Evolutionary conservation across 345 rosid species (phyloP), one percentile per base, ranked within the genome.

Genomic region (Populus euphratica): DNA sequence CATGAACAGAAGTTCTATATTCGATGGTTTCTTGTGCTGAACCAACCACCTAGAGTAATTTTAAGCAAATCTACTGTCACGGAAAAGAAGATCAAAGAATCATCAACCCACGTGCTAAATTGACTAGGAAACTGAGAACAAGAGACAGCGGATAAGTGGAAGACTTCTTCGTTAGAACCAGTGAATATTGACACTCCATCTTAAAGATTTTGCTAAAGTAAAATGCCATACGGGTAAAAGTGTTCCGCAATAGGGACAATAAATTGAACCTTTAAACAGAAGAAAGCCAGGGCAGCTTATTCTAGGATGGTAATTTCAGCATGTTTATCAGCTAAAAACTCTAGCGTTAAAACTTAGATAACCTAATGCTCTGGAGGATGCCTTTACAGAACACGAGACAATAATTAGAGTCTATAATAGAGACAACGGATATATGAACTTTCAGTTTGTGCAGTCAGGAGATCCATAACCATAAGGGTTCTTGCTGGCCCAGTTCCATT

Each of bases 401-500:
- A 18, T 16, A 54, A 31, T 18, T 65, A 29, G 69, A 29, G 69
- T 17, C 21, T 31, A 31, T 20, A 6, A 66, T 33, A 33, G 38
- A 66, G 25, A 29, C 33, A 33, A 5, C 2, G n/a, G 20, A n/a
- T 33, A 12, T 50, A 16, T 50, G 0, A 65, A 16, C 20, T 27
- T 61, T 84, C 78, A 82, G 35, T 79, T 70, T 12, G 83, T 76
- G 49, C 67, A 41, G 50, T 84, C 81, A 13, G 91, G 70, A 43
- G 97, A 83, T 73, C 70, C 97, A 61, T 93, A 92, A 75, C 99
- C 99, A 54, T 91, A 89, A 8, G 98, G 98, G 77, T 96, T 92
- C 81, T 96, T 90, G 88, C 93, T 88, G 0, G 98, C 96, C 97
- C 99, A 93, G 80, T 92, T 91, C 98, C 98, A 93, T 56, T 88